Base-by-base conservation (phyloP, 176 grass and related monocot genomes). In the Saccharum officinarum region DNA sequence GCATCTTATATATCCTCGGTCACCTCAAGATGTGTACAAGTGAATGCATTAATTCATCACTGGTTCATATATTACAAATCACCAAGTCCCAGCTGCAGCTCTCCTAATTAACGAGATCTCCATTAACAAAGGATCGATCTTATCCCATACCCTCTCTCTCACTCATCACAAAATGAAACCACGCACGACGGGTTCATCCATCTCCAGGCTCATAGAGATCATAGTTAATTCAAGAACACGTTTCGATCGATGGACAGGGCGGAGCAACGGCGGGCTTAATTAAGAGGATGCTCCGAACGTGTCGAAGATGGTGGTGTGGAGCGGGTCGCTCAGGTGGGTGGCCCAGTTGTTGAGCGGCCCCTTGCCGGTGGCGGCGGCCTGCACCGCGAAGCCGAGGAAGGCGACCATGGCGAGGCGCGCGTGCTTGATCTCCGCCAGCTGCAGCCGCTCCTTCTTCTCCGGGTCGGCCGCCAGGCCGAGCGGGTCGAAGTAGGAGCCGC, bases 241-340 rank as follows among this genome's bases (percentile, higher is more conserved):
- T 57, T 55, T 23, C 6, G 30, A 31, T 22, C n/a, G 55, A 81
- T 49, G 71, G 54, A 73, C 47, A 25, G 23, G 36, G 25, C 46
- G 22, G 20, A 46, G 61, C 37, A 59, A 40, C 8, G 54, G 67
- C 16, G 28, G 30, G 6, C 14, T 15, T 36, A 20, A n/a, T 15
- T 36, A 20, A n/a, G 87, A 94, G 69, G 82, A 92, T 15, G 4
- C 18, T 78, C 89, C 88, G 84, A 96, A 92, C 47, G 90, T 99
- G 88, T 99, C 97, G 71, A 99, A 55, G 87, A 99, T 99, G 90
- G 97, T 99, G 73, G 97, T 99, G 97, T 99, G 97, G 8, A 99
- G 97, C 45, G 97, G 97, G 88, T 99, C 97, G 80, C 92, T 99
- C 26, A 99, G 93, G 86, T 99, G 97, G 62, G 97, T 99, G 49